Evolutionary conservation across 2,329 filamentous ascomycete species (phyloP).

Genomic region (Epichloe sibirici): DNA sequence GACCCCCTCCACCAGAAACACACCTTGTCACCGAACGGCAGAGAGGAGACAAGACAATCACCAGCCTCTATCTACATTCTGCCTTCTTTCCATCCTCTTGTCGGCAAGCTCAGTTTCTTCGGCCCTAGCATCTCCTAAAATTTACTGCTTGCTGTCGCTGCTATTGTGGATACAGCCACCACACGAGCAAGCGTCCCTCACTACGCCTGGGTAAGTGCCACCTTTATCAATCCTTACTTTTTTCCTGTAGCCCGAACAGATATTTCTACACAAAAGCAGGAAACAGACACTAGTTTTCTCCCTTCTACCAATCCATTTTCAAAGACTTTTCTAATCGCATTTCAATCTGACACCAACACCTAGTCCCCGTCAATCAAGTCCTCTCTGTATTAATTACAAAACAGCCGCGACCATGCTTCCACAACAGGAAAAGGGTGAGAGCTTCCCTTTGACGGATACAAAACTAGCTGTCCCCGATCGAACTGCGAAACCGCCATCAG

Average conservation of each 20-base stretch:
- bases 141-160: not conserved
- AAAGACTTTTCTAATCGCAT: not conserved
- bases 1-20: too few species aligned
- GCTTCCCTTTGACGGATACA: constrained; percentile 9
- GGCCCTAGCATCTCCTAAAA: too few species aligned
- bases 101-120: too few species aligned
- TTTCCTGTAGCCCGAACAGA: not conserved
- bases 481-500: constrained; percentile 1
- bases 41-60: too few species aligned
- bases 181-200: not conserved
- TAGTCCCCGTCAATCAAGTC: not conserved
- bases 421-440: constrained; percentile 14
- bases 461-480: constrained; percentile 18
- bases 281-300: not conserved
- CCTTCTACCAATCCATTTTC: not conserved
- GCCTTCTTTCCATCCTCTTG: too few species aligned
- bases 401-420: constrained; percentile 9
- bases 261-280: not conserved
- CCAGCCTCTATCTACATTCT: too few species aligned
- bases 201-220: not conserved
- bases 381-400: not conserved
- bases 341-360: not conserved
- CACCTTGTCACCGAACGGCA: too few species aligned
- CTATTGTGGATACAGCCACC: not conserved
- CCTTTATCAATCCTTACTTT: not conserved